Conservation (phyloP, 805 yeast species). For the Ogataea minuta region DNA sequence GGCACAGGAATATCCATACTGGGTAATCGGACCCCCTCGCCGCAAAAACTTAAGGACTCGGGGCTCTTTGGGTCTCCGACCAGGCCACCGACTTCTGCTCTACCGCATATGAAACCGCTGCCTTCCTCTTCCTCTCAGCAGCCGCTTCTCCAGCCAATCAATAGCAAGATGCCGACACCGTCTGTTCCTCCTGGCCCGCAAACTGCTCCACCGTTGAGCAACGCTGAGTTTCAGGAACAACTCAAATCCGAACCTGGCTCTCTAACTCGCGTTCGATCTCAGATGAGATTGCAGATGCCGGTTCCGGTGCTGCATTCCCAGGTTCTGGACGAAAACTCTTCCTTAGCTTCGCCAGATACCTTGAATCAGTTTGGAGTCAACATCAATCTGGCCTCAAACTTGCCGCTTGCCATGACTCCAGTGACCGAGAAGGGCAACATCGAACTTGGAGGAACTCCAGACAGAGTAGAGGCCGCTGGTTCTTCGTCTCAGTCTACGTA, state of each 20-base stretch:
- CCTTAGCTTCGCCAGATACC: constrained; percentile 20
- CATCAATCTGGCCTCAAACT: constrained; percentile 67
- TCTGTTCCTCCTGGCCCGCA: constrained; percentile 26
- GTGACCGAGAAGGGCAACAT: constrained; percentile 52
- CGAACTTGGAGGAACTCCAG: constrained; percentile 22
- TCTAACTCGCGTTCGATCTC: constrained; percentile 45
- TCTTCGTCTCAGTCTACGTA: constrained; percentile 1
- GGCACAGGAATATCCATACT: constrained; percentile 40
- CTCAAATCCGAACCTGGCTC: constrained; percentile 10
- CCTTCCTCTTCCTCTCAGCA: constrained; percentile 37
- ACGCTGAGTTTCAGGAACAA: constrained; percentile 21
- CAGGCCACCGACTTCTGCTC: constrained; percentile 21
- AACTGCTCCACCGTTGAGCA: constrained; percentile 28
- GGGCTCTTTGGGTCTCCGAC: constrained; percentile 30
- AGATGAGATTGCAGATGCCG: constrained; percentile 72
- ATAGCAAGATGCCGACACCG: constrained; percentile 36
- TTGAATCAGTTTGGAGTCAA: constrained; percentile 38
- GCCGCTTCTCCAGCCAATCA: constrained; percentile 56
- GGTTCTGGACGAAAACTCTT: constrained; percentile 3
- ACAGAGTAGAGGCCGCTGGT: constrained; percentile 6
- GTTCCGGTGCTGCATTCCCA: constrained; percentile 44
- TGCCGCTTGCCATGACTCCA: constrained; percentile 77
- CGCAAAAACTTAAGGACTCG: constrained; percentile 35
- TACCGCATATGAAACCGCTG: constrained; percentile 51
- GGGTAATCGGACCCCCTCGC: constrained; percentile 46